Base-by-base conservation (phyloP, 441 rosid species). In the Corymbia calophylla region DNA sequence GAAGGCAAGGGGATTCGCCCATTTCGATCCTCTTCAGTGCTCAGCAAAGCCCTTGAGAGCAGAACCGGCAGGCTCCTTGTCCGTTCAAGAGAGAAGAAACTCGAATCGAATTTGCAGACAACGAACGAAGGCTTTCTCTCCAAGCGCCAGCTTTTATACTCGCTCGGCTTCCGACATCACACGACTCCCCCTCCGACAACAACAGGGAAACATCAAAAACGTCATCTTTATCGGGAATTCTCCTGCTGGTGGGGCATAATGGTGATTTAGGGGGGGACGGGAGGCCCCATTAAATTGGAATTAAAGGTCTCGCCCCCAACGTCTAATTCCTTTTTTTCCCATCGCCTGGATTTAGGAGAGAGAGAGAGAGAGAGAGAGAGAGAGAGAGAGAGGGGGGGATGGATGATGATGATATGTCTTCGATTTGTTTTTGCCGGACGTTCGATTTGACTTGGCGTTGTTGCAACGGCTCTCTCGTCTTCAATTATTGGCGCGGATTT, bases 1-100 rank as follows among this genome's bases (percentile, higher is more conserved):
- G 85, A 47, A 97, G 96, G 91, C 95, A 94, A 84, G 96, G 92
- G 8, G 98, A 91, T 90, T 97, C 99, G 15, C 92, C 98, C 99
- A 98, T 88, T 84, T 56, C 18, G 47, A 53, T 48, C 15, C 66
- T 53, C 86, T 6, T 17, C 85, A 19, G 58, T 11, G 84, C 51
- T 23, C 51, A 14, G 84, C 51, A 14, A 23, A 2, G 84, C 14
- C 44, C 44, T 39, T 5, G 44, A 39, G 44, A 39, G 44, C 44
- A 39, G 44, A 39, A 39, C 44, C 44, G 44, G 44, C 44, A 39
- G 44, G 44, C 44, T 39, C 44, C 44, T 39, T 5, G 44, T 39
- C 44, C 44, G 44, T 39, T 39, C 44, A 39, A 39, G 44, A 39
- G 44, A 39, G 44, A 39, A 12, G 84, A 77, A 9, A 77, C 48